Conservation (phyloP, 2,329 filamentous ascomycete genomes). For the Fusarium goolgardi region DNA sequence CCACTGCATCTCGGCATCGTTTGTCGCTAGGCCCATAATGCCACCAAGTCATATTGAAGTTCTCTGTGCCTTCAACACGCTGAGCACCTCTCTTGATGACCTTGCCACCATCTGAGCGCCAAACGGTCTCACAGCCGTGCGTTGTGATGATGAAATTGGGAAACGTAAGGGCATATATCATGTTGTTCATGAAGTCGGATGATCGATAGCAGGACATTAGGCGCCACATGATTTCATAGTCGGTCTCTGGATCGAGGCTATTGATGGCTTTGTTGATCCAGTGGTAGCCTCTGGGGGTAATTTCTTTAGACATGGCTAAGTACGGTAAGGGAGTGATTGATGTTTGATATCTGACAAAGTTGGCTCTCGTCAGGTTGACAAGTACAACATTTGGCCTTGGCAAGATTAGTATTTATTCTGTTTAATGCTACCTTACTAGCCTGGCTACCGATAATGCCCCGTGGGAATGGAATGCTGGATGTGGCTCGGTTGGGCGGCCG, state of each 20-base stretch:
- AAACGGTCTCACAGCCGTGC: background rate
- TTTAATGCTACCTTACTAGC: too few species aligned
- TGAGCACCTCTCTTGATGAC: background rate
- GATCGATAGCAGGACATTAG: slow-evolving; percentile 8
- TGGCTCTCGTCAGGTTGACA: too few species aligned
- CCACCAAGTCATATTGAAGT: slow-evolving; percentile 20
- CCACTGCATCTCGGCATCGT: background rate
- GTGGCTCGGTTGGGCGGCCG: too few species aligned
- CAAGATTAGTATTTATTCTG: too few species aligned
- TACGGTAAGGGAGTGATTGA: too few species aligned
- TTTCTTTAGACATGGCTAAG: background rate
- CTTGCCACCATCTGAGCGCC: slow-evolving; percentile 12
- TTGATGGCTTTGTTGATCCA: slow-evolving; percentile 1
- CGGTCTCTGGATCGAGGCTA: background rate
- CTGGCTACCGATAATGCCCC: too few species aligned
- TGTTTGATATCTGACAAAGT: too few species aligned
- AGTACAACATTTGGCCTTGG: too few species aligned
- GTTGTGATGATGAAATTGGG: background rate
- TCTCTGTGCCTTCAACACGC: slow-evolving; percentile 5
- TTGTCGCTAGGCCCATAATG: background rate
- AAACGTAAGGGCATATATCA: slow-evolving; percentile 3
- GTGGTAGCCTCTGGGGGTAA: background rate
- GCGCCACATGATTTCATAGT: slow-evolving; percentile 16
- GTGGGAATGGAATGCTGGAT: too few species aligned
- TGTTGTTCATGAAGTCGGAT: slow-evolving; percentile 8